These are phyloP conservation scores for Galerina sulciceps DNA, from an alignment of 768 basidiomycete species.

Conservation along the genomic window DNA sequence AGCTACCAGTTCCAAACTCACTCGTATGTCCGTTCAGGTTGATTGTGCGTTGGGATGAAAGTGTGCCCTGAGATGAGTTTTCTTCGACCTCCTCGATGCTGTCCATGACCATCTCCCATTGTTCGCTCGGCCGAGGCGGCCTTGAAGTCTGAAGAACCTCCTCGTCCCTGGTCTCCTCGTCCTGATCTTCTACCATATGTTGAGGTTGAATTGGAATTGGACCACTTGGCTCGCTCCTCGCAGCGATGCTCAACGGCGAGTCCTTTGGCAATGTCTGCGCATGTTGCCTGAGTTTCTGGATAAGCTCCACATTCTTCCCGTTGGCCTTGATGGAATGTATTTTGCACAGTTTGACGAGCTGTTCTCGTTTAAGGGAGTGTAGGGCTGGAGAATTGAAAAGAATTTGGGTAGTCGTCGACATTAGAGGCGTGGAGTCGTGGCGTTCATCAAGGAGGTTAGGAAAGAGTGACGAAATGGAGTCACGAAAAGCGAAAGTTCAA, in stretches of 20 bases:
- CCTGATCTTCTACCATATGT: constrained; percentile 28
- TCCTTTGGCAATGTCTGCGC: constrained; percentile 66
- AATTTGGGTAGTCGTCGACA: constrained; percentile 79
- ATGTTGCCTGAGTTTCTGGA: constrained; percentile 69
- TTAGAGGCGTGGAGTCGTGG: constrained; percentile 29
- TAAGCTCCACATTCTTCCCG: constrained; percentile 79
- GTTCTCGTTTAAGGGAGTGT: constrained; percentile 82
- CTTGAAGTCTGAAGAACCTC: constrained; percentile 23
- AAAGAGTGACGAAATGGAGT: neutral
- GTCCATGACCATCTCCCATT: constrained; percentile 90
- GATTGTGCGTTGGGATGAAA: constrained; percentile 49
- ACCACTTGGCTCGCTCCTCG: constrained; percentile 46
- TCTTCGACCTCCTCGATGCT: constrained; percentile 74
- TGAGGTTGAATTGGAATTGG: constrained; percentile 19
- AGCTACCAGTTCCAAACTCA: constrained; percentile 74
- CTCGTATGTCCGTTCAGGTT: constrained; percentile 39
- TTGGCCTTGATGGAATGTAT: constrained; percentile 78
- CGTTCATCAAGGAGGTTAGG: constrained; percentile 1
- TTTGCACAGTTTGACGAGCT: constrained; percentile 86
- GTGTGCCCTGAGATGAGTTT: constrained; percentile 49
- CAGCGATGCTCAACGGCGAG: constrained; percentile 57
- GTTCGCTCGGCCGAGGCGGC: constrained; percentile 67
- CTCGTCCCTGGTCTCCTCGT: constrained; percentile 29
- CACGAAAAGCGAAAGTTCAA: constrained; percentile 7
- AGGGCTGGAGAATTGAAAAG: constrained; percentile 85